Conservation (phyloP, 164 flowering plant species). For the Magnolia kwangsiensis region DNA sequence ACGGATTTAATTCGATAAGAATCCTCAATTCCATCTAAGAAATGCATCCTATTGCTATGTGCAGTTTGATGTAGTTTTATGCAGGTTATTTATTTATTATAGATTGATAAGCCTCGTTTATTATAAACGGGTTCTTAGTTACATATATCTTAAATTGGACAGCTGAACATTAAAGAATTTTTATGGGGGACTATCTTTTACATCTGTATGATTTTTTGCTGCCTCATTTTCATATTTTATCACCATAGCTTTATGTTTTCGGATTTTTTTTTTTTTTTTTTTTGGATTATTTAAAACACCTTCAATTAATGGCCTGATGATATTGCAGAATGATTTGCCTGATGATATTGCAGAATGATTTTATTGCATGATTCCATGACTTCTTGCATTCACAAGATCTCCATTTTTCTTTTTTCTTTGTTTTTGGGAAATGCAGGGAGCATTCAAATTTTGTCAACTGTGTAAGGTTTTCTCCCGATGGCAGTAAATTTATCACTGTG, state of each 20-base stretch:
- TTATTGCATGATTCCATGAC: neutral
- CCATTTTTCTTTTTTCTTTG: neutral
- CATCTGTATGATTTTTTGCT: too few species aligned
- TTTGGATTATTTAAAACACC: neutral
- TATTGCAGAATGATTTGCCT: too few species aligned
- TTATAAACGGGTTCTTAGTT: neutral
- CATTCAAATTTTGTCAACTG: constrained; percentile 97
- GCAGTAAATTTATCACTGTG: constrained; percentile 85
- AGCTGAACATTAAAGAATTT: neutral
- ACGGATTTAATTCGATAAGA: neutral
- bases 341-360: neutral
- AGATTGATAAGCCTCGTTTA: neutral
- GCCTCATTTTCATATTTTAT: too few species aligned
- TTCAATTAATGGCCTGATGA: neutral
- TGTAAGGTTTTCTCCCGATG: constrained; percentile 91
- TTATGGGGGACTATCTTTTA: neutral
- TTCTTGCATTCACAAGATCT: too few species aligned
- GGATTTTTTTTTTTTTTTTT: too few species aligned
- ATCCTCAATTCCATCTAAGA: neutral
- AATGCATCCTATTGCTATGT: neutral
- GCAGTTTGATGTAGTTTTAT: neutral
- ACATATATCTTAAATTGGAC: neutral
- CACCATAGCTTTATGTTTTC: neutral
- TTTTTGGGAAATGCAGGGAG: constrained; percentile 49
- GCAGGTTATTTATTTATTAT: neutral